Percentiles rank a stretch among this genome's conserved stretches.
Evolutionary conservation across 179 eudicot species (phyloP).

Genomic region (Silene coronaria): DNA sequence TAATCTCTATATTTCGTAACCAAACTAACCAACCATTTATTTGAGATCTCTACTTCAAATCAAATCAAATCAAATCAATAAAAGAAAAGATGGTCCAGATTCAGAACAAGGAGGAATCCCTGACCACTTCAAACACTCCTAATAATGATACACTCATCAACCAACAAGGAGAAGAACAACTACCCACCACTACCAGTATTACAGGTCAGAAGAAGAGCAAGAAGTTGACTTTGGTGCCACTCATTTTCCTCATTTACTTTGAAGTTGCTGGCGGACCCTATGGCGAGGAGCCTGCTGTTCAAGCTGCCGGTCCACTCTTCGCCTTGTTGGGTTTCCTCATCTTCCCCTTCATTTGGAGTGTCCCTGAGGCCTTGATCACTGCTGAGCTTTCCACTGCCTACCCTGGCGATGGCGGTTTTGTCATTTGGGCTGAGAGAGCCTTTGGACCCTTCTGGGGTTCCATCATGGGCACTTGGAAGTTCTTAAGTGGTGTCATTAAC

Average conservation of each 20-base stretch:
- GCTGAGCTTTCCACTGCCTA: conserved; percentile 46
- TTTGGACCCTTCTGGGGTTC: conserved; percentile 43
- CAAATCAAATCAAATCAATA: too few species aligned
- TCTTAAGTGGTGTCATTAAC: conserved; percentile 41
- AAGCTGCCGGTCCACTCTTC: conserved; percentile 37
- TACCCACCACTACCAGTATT: neutral
- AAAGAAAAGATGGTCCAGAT: neutral
- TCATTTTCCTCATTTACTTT: conserved; percentile 39
- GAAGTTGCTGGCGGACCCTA: conserved; percentile 45
- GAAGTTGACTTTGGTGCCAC: conserved; percentile 36
- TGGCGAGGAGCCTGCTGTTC: conserved; percentile 43
- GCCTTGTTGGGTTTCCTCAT: conserved; percentile 33
- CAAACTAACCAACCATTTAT: too few species aligned
- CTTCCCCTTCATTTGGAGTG: conserved; percentile 44
- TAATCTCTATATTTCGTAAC: too few species aligned
- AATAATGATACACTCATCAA: neutral
- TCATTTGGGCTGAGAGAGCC: conserved; percentile 44
- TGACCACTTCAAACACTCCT: neutral
- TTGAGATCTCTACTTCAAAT: neutral
- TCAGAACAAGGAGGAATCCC: neutral
- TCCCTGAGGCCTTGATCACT: conserved; percentile 43
- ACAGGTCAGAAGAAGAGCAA: neutral
- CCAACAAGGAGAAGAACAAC: conserved; percentile 16
- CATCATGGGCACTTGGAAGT: conserved; percentile 46
- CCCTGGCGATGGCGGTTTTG: conserved; percentile 47